Conservation (phyloP, 2,329 filamentous ascomycete genomes). For the Madurella fahalii region DNA sequence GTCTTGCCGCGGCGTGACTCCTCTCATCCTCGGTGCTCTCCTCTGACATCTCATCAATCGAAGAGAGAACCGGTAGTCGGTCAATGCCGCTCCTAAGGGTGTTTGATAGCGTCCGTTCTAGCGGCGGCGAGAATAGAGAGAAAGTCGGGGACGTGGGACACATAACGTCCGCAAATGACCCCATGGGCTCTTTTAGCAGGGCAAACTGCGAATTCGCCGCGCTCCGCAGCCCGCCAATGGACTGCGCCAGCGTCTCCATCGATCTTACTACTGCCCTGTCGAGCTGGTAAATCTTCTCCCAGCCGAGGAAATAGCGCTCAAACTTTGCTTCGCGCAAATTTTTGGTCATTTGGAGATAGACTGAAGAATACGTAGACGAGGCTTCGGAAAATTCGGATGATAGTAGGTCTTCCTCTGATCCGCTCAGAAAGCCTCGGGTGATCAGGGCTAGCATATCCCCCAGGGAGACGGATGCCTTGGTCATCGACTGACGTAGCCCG, state of each 20-base stretch:
- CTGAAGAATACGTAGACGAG: conserved; percentile 59
- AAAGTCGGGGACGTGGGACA: conserved; percentile 29
- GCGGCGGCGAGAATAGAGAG: conserved; percentile 30
- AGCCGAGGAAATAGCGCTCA: conserved; percentile 79
- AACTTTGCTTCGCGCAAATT: conserved; percentile 81
- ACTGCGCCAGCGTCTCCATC: conserved; percentile 79
- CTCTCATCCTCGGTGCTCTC: conserved; percentile 49
- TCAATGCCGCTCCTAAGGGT: conserved; percentile 41
- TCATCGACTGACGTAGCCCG: conserved; percentile 69
- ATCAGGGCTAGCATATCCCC: conserved; percentile 79
- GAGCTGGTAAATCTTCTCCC: conserved; percentile 71
- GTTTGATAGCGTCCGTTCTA: conserved; percentile 29
- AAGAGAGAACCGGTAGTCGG: conserved; percentile 46
- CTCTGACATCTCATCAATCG: conserved; percentile 60
- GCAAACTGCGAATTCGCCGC: conserved; percentile 86
- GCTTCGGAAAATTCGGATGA: conserved; percentile 61
- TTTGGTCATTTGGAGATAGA: conserved; percentile 67
- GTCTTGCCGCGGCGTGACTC: conserved; percentile 7
- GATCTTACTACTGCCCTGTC: conserved; percentile 79
- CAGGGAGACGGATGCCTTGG: conserved; percentile 68
- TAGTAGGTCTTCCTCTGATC: conserved; percentile 72
- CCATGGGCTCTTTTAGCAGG: conserved; percentile 63
- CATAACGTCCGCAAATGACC: conserved; percentile 28
- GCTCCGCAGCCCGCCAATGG: conserved; percentile 84
- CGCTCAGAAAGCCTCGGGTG: conserved; percentile 76